Evolutionary conservation across 2,329 filamentous ascomycete species (phyloP).

Genomic region (Fusarium concolor): DNA sequence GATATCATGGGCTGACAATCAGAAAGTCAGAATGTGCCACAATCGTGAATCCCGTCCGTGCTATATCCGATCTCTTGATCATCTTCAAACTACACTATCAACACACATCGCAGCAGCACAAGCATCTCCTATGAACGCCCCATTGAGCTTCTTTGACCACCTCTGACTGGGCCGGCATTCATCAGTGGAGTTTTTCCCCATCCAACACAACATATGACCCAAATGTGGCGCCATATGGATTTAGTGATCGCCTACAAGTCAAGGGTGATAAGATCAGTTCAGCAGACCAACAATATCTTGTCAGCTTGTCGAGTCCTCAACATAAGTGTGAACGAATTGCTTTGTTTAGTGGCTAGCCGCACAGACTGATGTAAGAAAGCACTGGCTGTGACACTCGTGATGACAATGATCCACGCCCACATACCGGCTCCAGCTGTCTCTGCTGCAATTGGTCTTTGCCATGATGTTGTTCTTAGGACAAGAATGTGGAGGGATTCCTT

Average conservation of each 20-base stretch:
- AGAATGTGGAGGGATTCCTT: slow-evolving; percentile 19
- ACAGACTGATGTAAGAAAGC: slow-evolving; percentile 13
- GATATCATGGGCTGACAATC: not conserved
- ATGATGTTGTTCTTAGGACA: not conserved
- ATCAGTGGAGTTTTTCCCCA: slow-evolving; percentile 22
- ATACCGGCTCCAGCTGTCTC: slow-evolving; percentile 4
- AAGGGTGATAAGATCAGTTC: not conserved
- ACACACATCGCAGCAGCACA: not conserved
- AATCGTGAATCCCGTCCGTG: not conserved
- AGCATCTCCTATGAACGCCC: not conserved
- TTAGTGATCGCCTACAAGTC: not conserved
- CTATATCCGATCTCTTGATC: slow-evolving; percentile 9
- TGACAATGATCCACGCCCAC: slow-evolving; percentile 9
- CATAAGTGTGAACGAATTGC: not conserved
- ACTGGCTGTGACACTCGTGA: slow-evolving; percentile 1
- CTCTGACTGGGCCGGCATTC: slow-evolving; percentile 11
- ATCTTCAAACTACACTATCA: not conserved
- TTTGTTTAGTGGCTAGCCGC: not conserved
- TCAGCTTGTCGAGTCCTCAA: not conserved
- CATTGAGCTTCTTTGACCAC: not conserved
- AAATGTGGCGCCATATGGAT: slow-evolving; percentile 13
- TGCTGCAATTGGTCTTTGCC: not conserved
- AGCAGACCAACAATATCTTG: not conserved
- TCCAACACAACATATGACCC: slow-evolving; percentile 18
- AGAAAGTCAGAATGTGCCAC: not conserved